These are phyloP conservation scores for Psilocybe subaeruginosa DNA, from an alignment of 768 basidiomycete species.

Conservation along the genomic window DNA sequence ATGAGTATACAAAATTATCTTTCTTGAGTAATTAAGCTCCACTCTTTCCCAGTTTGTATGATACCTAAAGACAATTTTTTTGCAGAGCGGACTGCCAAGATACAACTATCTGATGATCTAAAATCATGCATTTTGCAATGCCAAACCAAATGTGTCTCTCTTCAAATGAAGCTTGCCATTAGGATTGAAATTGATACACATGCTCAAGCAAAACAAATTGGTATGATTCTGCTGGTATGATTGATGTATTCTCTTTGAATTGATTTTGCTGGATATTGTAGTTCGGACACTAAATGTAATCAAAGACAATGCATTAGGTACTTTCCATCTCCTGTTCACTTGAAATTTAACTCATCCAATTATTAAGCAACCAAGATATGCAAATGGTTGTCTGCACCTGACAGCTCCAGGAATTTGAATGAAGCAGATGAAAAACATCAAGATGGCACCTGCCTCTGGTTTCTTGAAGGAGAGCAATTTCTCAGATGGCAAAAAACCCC, in stretches of 20 bases:
- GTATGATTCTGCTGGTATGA: no score
- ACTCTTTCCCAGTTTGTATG: no score
- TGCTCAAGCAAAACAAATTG: no score
- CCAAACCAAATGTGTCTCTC: neutral
- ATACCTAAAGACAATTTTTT: no score
- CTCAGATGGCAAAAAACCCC: neutral
- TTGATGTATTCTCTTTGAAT: no score
- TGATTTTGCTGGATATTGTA: no score
- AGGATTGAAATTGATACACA: neutral
- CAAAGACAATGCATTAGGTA: neutral
- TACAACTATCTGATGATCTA: neutral
- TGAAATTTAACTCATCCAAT: neutral
- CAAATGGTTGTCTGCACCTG: neutral
- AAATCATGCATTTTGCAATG: neutral
- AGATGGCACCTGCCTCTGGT: neutral
- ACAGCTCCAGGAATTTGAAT: neutral
- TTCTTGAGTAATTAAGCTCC: no score
- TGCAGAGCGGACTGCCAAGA: neutral
- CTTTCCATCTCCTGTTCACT: neutral
- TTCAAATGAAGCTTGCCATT: no score
- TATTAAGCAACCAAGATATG: neutral
- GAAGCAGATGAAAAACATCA: neutral
- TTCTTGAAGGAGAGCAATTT: neutral
- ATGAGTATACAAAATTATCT: slow-evolving; percentile 3
- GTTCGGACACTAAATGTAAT: no score